Percentiles rank a stretch among this genome's conserved stretches.
Evolutionary conservation across 495 filamentous ascomycete species (phyloP).

Genomic region (Aspergillus ellipticus): DNA sequence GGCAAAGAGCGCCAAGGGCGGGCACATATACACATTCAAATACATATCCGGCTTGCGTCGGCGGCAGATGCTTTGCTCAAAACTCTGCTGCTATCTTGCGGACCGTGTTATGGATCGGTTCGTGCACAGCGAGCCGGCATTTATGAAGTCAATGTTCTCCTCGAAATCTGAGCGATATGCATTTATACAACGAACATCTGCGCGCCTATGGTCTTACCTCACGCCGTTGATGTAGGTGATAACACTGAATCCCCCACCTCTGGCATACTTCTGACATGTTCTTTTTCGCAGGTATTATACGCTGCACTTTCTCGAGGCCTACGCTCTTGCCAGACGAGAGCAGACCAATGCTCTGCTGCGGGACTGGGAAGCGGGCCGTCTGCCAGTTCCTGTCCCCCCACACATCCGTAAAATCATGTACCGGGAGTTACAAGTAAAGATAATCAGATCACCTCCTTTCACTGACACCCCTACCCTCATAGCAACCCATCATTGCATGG

Average conservation of each 20-base stretch:
- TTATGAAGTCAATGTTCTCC: slow-evolving; percentile 32
- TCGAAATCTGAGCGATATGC: slow-evolving; percentile 30
- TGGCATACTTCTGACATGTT: slow-evolving; percentile 7
- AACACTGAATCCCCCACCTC: not conserved
- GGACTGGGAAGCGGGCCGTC: slow-evolving; percentile 38
- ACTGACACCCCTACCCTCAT: slow-evolving; percentile 41
- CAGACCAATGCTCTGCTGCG: slow-evolving; percentile 39
- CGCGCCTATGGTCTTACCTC: slow-evolving; percentile 37
- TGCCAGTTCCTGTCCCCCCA: slow-evolving; percentile 36
- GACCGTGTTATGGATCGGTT: slow-evolving; percentile 44
- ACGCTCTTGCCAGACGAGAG: slow-evolving; percentile 38
- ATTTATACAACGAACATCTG: slow-evolving; percentile 31
- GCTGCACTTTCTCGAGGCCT: slow-evolving; percentile 41
- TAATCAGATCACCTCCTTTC: slow-evolving; percentile 42
- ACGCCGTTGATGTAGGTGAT: slow-evolving; percentile 40
- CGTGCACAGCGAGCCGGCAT: slow-evolving; percentile 26
- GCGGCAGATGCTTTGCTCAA: slow-evolving; percentile 39
- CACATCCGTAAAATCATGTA: slow-evolving; percentile 36
- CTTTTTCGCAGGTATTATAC: slow-evolving; percentile 34
- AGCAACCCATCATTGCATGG: slow-evolving; percentile 46
- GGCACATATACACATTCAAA: slow-evolving; percentile 43
- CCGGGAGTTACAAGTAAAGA: slow-evolving; percentile 34
- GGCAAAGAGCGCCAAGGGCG: slow-evolving; percentile 40
- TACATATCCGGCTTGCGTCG: slow-evolving; percentile 38
- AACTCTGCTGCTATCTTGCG: slow-evolving; percentile 41